Percentiles rank a stretch among this genome's conserved stretches.
Conservation (phyloP, 75 land plant species). For the Chamaecyparis obtusa region DNA sequence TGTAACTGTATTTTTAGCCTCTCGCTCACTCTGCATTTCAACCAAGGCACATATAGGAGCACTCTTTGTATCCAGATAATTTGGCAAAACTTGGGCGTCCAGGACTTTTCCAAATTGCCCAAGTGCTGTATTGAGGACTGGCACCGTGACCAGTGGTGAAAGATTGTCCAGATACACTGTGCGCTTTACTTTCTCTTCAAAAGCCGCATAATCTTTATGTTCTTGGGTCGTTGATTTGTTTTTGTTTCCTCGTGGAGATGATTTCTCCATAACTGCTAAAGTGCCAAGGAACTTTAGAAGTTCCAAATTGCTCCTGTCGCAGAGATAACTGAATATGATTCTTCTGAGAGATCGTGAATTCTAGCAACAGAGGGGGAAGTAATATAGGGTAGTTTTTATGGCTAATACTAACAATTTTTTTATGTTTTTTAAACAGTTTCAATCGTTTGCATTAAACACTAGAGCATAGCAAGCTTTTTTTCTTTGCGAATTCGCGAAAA, state of each 20-base stretch:
- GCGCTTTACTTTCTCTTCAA: constrained; percentile 56
- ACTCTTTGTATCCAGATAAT: constrained; percentile 30
- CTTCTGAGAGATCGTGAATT: not conserved
- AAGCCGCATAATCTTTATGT: constrained; percentile 37
- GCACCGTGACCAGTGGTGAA: constrained; percentile 41
- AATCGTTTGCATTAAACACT: too few relatives aligned
- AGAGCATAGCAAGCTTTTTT: too few relatives aligned
- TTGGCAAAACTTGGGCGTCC: constrained; percentile 43
- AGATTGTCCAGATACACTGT: constrained; percentile 60
- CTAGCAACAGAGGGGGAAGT: not conserved
- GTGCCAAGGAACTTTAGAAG: not conserved
- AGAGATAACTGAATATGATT: not conserved
- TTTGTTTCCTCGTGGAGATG: not conserved
- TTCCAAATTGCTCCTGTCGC: not conserved
- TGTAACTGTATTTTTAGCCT: constrained; percentile 31
- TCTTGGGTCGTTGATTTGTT: not conserved
- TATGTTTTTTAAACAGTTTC: too few relatives aligned
- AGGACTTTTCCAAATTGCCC: constrained; percentile 61
- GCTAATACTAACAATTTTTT: too few relatives aligned
- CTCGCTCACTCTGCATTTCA: constrained; percentile 44
- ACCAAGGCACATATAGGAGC: constrained; percentile 42
- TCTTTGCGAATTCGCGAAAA: too few relatives aligned
- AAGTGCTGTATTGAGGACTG: constrained; percentile 49
- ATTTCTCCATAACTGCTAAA: not conserved
- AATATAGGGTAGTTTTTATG: not conserved